Evolutionary conservation across 2,329 filamentous ascomycete species (phyloP).

Genomic region (Bipolaris zeicola): DNA sequence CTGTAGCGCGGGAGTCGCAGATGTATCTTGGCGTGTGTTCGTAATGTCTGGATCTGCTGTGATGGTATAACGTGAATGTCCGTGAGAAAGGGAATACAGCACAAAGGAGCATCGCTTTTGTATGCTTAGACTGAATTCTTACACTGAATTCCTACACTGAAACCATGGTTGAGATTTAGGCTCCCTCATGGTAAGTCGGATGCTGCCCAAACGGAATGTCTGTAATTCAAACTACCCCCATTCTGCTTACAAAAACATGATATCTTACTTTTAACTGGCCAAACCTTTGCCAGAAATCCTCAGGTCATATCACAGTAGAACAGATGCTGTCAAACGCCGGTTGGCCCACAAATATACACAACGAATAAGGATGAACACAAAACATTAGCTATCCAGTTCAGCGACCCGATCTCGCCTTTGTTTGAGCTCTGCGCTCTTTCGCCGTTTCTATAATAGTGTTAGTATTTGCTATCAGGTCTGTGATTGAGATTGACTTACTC

Average conservation of each 20-base stretch:
- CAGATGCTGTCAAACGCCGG: constrained; percentile 22
- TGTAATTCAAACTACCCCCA: background rate
- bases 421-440: constrained; percentile 40
- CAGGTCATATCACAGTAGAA: background rate
- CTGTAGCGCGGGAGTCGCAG: too few relatives aligned
- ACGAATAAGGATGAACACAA: constrained; percentile 19
- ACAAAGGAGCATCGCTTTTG: too few relatives aligned
- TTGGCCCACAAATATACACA: constrained; percentile 28
- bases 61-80: too few relatives aligned
- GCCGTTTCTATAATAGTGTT: constrained; percentile 21
- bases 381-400: constrained; percentile 14
- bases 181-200: background rate
- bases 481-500: constrained; percentile 57
- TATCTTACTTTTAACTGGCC: constrained; percentile 15
- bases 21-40: too few relatives aligned
- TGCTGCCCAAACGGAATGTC: background rate
- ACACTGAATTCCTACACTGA: background rate
- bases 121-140: background rate
- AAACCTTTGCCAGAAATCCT: constrained; percentile 1
- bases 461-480: background rate
- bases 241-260: background rate
- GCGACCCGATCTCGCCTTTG: constrained; percentile 36
- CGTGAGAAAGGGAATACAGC: too few relatives aligned
- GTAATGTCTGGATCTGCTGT: too few relatives aligned
- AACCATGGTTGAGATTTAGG: background rate